phyloP scores from a whole-genome alignment of 2,329 filamentous ascomycete genomes.

The Colletotrichum orbiculare region DNA sequence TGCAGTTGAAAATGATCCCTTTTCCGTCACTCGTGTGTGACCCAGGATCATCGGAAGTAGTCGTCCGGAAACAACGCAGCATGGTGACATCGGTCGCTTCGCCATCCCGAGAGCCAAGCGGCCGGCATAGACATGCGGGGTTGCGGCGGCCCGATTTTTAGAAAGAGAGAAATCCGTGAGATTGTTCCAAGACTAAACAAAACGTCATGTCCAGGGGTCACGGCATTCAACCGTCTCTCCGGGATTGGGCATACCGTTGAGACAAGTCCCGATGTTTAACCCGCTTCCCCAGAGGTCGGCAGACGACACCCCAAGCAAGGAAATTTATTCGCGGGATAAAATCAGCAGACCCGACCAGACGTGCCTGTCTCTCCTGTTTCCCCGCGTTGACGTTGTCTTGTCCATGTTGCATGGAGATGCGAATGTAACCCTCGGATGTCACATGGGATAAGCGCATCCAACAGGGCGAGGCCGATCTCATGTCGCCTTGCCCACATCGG shows the following conservation, averaged over 20 bases:
- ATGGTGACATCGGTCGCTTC: not conserved
- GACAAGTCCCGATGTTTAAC: conserved; percentile 6
- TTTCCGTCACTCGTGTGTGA: not conserved
- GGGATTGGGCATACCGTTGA: not conserved
- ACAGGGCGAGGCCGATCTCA: conserved; percentile 8
- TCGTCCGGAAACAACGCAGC: not conserved
- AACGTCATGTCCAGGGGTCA: conserved; percentile 19
- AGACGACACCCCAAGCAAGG: not conserved
- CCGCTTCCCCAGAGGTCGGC: not conserved
- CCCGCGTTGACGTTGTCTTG: not conserved
- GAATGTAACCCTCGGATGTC: conserved; percentile 24
- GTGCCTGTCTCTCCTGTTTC: conserved; percentile 16
- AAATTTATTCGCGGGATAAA: conserved; percentile 19
- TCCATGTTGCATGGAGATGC: conserved; percentile 26
- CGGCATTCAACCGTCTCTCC: not conserved
- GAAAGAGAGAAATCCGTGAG: too few relatives aligned
- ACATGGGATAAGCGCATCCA: conserved; percentile 15
- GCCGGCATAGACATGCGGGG: conserved; percentile 28
- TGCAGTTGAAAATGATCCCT: not conserved
- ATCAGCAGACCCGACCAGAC: not conserved
- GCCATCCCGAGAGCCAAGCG: conserved; percentile 1
- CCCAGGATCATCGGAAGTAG: not conserved
- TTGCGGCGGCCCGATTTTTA: conserved; percentile 15
- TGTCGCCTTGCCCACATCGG: conserved; percentile 13
- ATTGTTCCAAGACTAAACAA: not conserved